phyloP scores from a whole-genome alignment of 306 rosid species.

The Dryas drummondii region DNA sequence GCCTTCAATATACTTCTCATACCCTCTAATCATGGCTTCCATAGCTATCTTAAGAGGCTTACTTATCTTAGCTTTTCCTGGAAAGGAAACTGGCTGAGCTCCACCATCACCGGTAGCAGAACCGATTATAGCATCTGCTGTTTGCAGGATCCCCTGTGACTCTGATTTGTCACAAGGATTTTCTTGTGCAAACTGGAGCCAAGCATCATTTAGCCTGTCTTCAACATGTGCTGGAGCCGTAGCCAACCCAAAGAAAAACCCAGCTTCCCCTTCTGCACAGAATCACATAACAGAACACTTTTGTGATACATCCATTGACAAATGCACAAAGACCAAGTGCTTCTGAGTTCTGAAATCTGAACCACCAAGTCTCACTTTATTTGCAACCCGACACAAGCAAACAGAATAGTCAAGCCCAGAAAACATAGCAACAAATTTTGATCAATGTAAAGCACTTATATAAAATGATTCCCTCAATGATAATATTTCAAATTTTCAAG shows the following conservation, averaged over 20 bases:
- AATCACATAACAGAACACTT: slow-evolving; percentile 6
- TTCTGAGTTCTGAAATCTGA: slow-evolving; percentile 6
- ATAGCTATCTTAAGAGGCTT: slow-evolving; percentile 76
- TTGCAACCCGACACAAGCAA: neutral
- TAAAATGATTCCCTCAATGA: neutral
- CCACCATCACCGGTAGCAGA: slow-evolving; percentile 83
- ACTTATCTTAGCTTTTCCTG: slow-evolving; percentile 32
- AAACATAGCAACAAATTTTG: neutral
- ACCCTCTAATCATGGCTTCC: slow-evolving; percentile 95
- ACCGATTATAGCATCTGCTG: slow-evolving; percentile 58
- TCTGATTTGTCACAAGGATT: slow-evolving; percentile 36
- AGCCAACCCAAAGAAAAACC: slow-evolving; percentile 88
- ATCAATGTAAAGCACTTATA: neutral
- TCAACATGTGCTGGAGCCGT: slow-evolving; percentile 99
- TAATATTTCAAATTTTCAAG: neutral
- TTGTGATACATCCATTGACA: neutral
- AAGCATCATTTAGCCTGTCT: slow-evolving; percentile 85
- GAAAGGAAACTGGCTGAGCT: slow-evolving; percentile 50
- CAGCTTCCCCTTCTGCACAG: slow-evolving; percentile 54
- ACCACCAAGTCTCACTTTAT: neutral
- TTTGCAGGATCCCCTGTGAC: slow-evolving; percentile 32
- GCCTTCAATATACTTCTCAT: slow-evolving; percentile 51
- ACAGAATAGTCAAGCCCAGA: neutral
- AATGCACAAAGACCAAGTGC: neutral
- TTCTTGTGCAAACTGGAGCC: slow-evolving; percentile 87